Conservation (phyloP, 345 rosid species). For the Pistacia vera region DNA sequence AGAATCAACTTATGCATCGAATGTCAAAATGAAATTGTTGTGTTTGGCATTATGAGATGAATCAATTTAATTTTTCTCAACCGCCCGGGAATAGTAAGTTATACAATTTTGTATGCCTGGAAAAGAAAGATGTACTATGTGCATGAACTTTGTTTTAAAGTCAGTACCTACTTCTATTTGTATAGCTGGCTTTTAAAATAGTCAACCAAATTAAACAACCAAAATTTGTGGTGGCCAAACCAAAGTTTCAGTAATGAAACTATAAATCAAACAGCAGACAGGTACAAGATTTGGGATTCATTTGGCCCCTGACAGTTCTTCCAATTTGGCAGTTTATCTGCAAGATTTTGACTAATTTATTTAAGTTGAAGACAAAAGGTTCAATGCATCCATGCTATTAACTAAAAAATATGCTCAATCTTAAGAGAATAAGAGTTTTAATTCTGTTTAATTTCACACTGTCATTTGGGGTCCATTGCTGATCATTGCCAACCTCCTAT, state of each 20-base stretch:
- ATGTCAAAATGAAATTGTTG: neutral
- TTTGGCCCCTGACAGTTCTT: neutral
- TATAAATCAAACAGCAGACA: neutral
- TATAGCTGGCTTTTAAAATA: conserved; percentile 25
- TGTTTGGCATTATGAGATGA: neutral
- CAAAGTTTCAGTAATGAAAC: neutral
- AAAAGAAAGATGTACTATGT: neutral
- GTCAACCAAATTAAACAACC: conserved; percentile 18
- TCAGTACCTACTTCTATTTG: conserved; percentile 24
- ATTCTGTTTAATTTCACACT: neutral
- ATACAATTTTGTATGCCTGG: neutral
- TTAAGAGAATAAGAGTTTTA: neutral
- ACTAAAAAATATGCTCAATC: neutral
- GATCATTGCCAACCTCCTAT: conserved; percentile 17
- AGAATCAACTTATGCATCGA: neutral
- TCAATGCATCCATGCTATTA: neutral
- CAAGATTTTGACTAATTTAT: too few species aligned
- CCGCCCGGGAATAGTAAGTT: neutral
- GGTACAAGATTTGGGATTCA: neutral
- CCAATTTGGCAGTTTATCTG: neutral
- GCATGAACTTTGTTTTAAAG: neutral
- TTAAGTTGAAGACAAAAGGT: neutral
- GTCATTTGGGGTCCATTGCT: neutral
- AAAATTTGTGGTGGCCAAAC: neutral
- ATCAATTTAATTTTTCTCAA: neutral